Conservation (phyloP, 768 basidiomycete genomes). For the Gymnopilus dilepis region DNA sequence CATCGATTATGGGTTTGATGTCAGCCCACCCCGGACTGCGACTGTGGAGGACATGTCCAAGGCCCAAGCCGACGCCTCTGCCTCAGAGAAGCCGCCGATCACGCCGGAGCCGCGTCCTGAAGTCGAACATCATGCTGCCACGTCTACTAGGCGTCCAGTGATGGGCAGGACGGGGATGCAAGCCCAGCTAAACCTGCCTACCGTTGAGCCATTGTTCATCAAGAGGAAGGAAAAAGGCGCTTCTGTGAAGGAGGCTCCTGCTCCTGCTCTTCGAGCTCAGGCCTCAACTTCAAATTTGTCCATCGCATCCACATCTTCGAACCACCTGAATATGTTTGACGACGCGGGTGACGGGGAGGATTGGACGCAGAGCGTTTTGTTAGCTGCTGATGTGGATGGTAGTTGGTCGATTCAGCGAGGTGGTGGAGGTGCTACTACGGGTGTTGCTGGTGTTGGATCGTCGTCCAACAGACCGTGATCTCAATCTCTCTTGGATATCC, state of each 20-base stretch:
- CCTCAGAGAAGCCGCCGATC: background rate
- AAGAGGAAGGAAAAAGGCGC: background rate
- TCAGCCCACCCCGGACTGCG: constrained; percentile 36
- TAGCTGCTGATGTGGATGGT: constrained; percentile 61
- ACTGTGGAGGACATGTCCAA: constrained; percentile 12
- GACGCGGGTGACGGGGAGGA: constrained; percentile 59
- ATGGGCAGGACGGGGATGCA: background rate
- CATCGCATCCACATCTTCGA: constrained; percentile 43
- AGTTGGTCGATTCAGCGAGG: constrained; percentile 11
- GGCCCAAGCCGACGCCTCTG: background rate
- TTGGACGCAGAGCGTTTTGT: constrained; percentile 77
- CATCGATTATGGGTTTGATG: constrained; percentile 40
- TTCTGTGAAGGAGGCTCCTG: background rate
- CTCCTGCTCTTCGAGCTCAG: constrained; percentile 10
- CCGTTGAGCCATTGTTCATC: constrained; percentile 10
- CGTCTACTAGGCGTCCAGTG: background rate
- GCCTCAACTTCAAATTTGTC: constrained; percentile 25
- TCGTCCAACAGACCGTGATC: background rate
- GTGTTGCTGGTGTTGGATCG: constrained; percentile 5
- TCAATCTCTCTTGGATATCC: background rate
- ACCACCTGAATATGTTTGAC: constrained; percentile 52
- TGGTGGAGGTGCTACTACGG: constrained; percentile 1
- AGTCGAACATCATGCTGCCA: too few species aligned
- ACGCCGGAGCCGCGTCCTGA: background rate
- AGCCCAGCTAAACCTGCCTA: constrained; percentile 1